These are phyloP conservation scores for Ploettnerulaceae sp. DNA, from an alignment of 2,329 filamentous ascomycete genomes.

Conservation along the genomic window DNA sequence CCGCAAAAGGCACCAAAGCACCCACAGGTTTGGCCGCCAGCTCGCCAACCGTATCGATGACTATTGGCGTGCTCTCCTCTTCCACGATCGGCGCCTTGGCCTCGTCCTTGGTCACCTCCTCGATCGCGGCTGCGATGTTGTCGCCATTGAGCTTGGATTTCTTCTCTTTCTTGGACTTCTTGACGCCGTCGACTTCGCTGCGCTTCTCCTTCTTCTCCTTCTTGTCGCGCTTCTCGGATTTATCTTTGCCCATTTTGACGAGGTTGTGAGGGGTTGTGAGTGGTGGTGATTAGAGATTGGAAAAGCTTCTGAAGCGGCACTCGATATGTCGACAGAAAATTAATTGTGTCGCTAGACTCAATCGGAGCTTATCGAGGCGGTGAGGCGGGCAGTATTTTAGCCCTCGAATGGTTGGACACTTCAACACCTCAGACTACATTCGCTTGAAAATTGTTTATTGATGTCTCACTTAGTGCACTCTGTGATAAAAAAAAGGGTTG, in stretches of 20 bases:
- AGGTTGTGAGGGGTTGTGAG: no score
- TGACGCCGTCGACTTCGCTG: constrained; percentile 40
- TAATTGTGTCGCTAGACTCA: constrained; percentile 5
- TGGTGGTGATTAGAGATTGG: constrained; percentile 3
- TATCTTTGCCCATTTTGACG: constrained; percentile 32
- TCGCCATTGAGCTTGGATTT: constrained; percentile 40
- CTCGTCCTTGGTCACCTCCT: constrained; percentile 58
- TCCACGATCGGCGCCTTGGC: constrained; percentile 40
- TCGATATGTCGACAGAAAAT: constrained; percentile 11
- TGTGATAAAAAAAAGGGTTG: no score
- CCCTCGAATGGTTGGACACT: neutral
- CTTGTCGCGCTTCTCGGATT: constrained; percentile 36
- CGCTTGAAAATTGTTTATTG: no score
- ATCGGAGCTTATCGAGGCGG: constrained; percentile 8
- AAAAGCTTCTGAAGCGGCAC: neutral
- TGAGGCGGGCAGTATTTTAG: neutral
- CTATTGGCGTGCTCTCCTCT: constrained; percentile 31
- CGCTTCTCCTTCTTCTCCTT: constrained; percentile 69
- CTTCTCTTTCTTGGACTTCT: constrained; percentile 40
- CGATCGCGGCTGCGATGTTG: constrained; percentile 54
- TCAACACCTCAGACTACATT: neutral
- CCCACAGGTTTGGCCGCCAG: constrained; percentile 43
- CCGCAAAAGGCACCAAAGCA: constrained; percentile 77
- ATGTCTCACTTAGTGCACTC: no score
- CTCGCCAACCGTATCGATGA: constrained; percentile 37